Evolutionary conservation across 352 stramenopile species (phyloP), one percentile per base, ranked within the genome.

Genomic region (Globisporangium rhizosaccharum): DNA sequence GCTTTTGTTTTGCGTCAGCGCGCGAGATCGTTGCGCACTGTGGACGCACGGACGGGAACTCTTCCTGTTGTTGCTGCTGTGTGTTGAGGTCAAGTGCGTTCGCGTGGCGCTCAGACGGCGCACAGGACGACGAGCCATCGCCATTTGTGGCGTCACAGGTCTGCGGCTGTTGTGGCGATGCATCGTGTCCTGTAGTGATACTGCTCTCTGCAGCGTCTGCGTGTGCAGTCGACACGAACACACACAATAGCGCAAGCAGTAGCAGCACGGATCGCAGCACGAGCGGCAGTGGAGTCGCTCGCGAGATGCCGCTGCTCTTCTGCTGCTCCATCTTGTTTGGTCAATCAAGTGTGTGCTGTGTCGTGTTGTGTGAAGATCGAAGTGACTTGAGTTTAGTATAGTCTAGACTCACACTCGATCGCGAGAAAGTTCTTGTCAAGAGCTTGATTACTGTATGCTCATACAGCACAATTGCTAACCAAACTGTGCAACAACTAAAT

Each of bases 1-100:
- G 79, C 15, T 64, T 67, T 4, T 79, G 56, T 14, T 60, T 64
- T 18, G 56, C 55, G 20, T 75, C 71, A 12, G 48, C 37, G 18
- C 23, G 57, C 2, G 57, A 57, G 17, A 54, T 20, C 28, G 18
- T 45, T 20, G 28, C 11, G 4, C 51, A 55, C 25, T 49, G 52
- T 53, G 45, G 33, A 39, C 33, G 33, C 33, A 39, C 8, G 11
- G 33, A 8, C 11, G 10, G 1, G 33, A 39, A 39, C 33, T 10
- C 33, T 39, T 39, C 6, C 33, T 39, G 57, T 20, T 46, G 41
- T 9, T 46, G 2, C 41, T 46, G 14, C 14, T 46, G 41, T 46
- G 41, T 15, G 41, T 12, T 39, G 33, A 39, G 6, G 33, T 39
- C 33, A 1, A 39, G 33, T 39, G 18, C 41, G 15, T 8, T 46